Conservation (phyloP, 768 basidiomycete species). For the Tremella fuciformis region DNA sequence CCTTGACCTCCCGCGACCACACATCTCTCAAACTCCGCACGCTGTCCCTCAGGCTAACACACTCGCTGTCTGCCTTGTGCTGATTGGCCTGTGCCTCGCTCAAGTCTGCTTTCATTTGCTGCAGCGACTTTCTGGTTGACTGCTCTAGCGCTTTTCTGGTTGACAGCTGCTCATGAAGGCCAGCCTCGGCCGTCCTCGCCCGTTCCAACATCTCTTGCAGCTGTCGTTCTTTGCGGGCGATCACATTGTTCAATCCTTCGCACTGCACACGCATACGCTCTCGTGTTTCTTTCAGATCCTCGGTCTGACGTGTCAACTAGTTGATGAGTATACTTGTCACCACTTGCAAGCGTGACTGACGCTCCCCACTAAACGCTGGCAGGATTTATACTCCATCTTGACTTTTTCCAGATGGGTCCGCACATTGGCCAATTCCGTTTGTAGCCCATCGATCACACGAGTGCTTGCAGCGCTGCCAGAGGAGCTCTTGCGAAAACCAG, state of each 20-base stretch:
- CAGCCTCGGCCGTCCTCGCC: slow-evolving; percentile 46
- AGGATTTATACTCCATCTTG: slow-evolving; percentile 33
- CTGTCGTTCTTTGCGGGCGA: slow-evolving; percentile 45
- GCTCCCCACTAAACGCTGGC: slow-evolving; percentile 32
- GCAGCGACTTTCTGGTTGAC: slow-evolving; percentile 36
- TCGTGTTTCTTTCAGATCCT: slow-evolving; percentile 50
- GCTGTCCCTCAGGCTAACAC: slow-evolving; percentile 47
- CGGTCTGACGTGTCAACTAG: slow-evolving; percentile 46
- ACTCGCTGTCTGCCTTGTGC: slow-evolving; percentile 41
- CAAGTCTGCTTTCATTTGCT: slow-evolving; percentile 40
- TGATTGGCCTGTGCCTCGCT: slow-evolving; percentile 40
- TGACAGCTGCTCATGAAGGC: slow-evolving; percentile 28
- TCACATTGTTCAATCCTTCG: slow-evolving; percentile 47
- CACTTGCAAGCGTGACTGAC: slow-evolving; percentile 16
- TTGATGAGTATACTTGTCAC: slow-evolving; percentile 5
- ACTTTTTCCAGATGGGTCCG: slow-evolving; percentile 37
- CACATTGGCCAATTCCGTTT: slow-evolving; percentile 37
- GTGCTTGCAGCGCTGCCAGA: slow-evolving; percentile 35
- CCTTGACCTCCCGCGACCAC: slow-evolving; percentile 42
- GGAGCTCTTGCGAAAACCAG: slow-evolving; percentile 12
- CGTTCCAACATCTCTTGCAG: slow-evolving; percentile 49
- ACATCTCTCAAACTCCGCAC: slow-evolving; percentile 44
- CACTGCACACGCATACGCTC: slow-evolving; percentile 45
- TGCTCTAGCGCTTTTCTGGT: slow-evolving; percentile 37
- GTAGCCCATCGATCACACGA: slow-evolving; percentile 42